These are phyloP conservation scores for Westerdykella aurantiaca DNA, from an alignment of 2,329 filamentous ascomycete genomes.

Conservation along the genomic window DNA sequence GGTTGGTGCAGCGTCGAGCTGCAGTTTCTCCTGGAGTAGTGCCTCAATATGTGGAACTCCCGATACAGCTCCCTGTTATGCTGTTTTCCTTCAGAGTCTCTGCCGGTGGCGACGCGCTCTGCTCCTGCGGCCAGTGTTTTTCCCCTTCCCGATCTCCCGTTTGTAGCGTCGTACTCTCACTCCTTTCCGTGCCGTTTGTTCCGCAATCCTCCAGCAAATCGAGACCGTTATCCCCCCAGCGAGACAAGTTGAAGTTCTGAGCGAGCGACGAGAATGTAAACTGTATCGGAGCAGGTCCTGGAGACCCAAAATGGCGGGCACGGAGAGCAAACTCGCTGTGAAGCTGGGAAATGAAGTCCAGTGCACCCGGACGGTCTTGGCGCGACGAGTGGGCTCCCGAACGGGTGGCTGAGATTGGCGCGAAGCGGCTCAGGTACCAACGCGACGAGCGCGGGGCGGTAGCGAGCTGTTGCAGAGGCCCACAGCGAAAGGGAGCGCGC, in stretches of 20 bases:
- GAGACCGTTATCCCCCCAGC: no score
- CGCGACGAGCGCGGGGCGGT: not conserved
- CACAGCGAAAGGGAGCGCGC: not conserved
- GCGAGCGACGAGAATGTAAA: slow-evolving; percentile 13
- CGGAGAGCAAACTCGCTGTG: slow-evolving; percentile 5
- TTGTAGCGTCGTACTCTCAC: no score
- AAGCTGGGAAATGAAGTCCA: slow-evolving; percentile 27
- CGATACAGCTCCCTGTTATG: not conserved
- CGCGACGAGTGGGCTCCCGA: slow-evolving; percentile 23
- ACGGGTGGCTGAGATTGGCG: slow-evolving; percentile 22
- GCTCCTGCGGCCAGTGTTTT: no score
- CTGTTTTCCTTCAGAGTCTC: no score
- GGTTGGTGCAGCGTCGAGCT: not conserved
- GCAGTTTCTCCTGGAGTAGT: not conserved
- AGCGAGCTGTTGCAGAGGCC: not conserved
- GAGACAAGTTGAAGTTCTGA: slow-evolving; percentile 1
- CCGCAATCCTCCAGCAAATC: no score
- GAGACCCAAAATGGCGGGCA: no score
- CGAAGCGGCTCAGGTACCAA: not conserved
- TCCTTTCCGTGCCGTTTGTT: no score
- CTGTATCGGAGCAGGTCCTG: slow-evolving; percentile 1
- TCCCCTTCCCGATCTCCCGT: no score
- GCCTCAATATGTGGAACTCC: not conserved
- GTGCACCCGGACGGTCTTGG: slow-evolving; percentile 20
- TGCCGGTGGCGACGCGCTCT: no score